Percentiles rank a stretch among this genome's conserved stretches.
These are phyloP conservation scores for Tuber umbilicatum DNA, from an alignment of 495 filamentous ascomycete genomes.

Conservation along the genomic window DNA sequence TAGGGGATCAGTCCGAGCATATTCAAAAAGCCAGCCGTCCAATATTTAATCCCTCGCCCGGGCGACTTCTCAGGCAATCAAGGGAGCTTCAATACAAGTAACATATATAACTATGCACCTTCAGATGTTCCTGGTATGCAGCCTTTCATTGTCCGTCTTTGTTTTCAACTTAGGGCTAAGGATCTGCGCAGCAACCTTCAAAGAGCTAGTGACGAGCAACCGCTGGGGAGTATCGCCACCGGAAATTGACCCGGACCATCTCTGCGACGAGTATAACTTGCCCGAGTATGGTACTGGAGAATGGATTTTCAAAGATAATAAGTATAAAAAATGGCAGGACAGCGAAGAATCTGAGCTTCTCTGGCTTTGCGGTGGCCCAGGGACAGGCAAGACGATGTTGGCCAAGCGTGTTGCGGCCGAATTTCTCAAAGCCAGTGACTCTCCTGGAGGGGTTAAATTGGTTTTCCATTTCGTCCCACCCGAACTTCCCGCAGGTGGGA, in stretches of 20 bases:
- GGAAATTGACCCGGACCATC: not conserved
- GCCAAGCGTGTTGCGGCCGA: not conserved
- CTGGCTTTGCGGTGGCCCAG: not conserved
- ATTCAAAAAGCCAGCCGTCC: not conserved
- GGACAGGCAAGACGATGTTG: not conserved
- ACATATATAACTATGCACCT: too few relatives aligned
- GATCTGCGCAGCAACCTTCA: constrained; percentile 30
- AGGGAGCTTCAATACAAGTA: not conserved
- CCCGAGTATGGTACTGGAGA: not conserved
- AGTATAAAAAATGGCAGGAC: not conserved
- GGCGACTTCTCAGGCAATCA: not conserved
- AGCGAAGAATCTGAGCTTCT: not conserved
- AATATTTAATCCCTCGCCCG: not conserved
- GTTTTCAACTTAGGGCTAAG: not conserved
- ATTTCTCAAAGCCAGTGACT: constrained; percentile 17
- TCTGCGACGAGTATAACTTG: not conserved
- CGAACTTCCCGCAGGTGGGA: too few relatives aligned
- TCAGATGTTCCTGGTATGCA: not conserved
- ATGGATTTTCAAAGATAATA: not conserved
- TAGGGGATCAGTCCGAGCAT: not conserved
- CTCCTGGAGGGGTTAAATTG: constrained; percentile 20
- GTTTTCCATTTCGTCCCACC: too few relatives aligned
- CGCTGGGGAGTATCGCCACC: not conserved
- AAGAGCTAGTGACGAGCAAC: not conserved
- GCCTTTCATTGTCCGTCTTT: not conserved